phyloP scores from a whole-genome alignment of 495 filamentous ascomycete species.

The Daldinia caldariorum region DNA sequence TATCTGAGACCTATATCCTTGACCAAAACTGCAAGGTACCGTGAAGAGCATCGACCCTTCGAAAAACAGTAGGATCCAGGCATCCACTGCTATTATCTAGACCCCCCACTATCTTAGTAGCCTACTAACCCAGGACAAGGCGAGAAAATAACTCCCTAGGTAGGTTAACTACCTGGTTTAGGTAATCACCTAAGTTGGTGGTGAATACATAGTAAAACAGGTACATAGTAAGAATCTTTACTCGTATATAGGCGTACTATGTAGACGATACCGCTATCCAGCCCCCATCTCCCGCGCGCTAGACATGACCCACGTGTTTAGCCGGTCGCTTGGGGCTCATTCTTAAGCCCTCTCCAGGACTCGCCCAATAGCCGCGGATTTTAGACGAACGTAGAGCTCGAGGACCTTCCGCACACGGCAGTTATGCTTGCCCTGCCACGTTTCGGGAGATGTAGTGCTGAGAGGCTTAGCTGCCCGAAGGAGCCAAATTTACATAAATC shows the following conservation, averaged over 20 bases:
- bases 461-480: conserved; percentile 39
- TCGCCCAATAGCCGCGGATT: conserved; percentile 12
- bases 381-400: not conserved
- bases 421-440: conserved; percentile 28
- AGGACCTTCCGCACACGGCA: conserved; percentile 33
- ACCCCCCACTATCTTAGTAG: not conserved
- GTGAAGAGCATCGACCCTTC: conserved; percentile 27
- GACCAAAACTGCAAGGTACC: conserved; percentile 24
- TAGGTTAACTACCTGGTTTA: too few relatives aligned
- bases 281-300: conserved; percentile 35
- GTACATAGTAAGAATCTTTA: conserved; percentile 29
- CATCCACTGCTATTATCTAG: conserved; percentile 23
- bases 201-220: too few relatives aligned
- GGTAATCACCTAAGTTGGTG: not conserved
- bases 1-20: conserved; percentile 15
- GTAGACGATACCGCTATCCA: not conserved
- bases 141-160: not conserved
- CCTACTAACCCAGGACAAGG: not conserved
- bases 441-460: conserved; percentile 26
- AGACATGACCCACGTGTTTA: conserved; percentile 37
- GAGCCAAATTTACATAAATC: conserved; percentile 35
- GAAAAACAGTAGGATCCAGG: conserved; percentile 7
- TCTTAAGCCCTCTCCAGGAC: conserved; percentile 17
- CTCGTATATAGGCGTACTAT: not conserved
- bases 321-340: conserved; percentile 31